These are phyloP conservation scores for Debaryomycetaceae sp. DNA, from an alignment of 1,139 yeast genomes.

Conservation along the genomic window DNA sequence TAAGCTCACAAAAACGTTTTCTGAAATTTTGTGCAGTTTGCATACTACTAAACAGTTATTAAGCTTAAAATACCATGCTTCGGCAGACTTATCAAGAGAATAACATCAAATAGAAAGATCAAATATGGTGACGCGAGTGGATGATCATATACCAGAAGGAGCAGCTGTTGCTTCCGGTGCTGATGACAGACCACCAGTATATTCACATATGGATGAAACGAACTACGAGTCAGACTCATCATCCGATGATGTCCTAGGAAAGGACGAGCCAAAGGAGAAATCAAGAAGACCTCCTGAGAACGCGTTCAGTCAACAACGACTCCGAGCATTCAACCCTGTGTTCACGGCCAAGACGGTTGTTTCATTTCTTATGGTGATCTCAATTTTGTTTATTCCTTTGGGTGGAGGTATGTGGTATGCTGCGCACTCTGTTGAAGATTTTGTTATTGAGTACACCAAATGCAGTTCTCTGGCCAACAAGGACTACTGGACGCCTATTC, in stretches of 20 bases:
- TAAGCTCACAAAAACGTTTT: not conserved
- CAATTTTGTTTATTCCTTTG: conserved; percentile 82
- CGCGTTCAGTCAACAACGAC: conserved; percentile 61
- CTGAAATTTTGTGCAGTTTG: not conserved
- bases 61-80: too few species aligned
- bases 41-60: too few species aligned
- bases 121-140: not conserved
- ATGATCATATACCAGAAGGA: not conserved
- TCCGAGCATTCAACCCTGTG: conserved; percentile 59
- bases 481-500: conserved; percentile 57
- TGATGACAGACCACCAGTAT: not conserved
- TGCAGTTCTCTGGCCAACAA: conserved; percentile 61
- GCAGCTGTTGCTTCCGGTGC: not conserved
- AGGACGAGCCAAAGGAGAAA: conserved; percentile 27
- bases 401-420: conserved; percentile 92
- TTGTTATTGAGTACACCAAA: conserved; percentile 75
- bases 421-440: conserved; percentile 70
- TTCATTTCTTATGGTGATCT: conserved; percentile 71
- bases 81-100: too few species aligned
- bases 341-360: conserved; percentile 87
- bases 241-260: conserved; percentile 4
- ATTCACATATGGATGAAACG: not conserved
- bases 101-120: not conserved
- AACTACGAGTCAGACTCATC: conserved; percentile 8
- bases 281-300: conserved; percentile 55